Percentiles rank a stretch among this genome's conserved stretches.
phyloP scores from a whole-genome alignment of 2,329 filamentous ascomycete species.

The Colletotrichum tropicicola region DNA sequence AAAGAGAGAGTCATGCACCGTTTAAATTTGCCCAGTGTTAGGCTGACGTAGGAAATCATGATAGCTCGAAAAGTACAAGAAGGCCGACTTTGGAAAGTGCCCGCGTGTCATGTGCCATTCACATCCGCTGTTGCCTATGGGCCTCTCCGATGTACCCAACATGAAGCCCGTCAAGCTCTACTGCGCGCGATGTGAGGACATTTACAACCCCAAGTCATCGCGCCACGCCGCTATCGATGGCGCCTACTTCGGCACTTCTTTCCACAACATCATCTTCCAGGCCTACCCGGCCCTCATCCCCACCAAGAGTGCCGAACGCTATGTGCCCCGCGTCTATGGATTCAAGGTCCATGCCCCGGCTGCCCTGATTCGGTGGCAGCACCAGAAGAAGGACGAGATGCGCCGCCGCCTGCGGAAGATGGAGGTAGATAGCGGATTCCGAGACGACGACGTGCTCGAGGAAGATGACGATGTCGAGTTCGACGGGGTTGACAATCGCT shows the following conservation, averaged over 20 bases:
- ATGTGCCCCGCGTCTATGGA: slow-evolving; percentile 90
- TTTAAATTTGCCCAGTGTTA: background rate
- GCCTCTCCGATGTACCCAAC: slow-evolving; percentile 88
- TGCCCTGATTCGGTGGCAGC: slow-evolving; percentile 91
- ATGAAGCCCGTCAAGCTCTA: slow-evolving; percentile 95
- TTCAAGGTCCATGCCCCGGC: slow-evolving; percentile 95
- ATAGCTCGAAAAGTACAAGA: slow-evolving; percentile 98
- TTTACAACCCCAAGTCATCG: slow-evolving; percentile 98
- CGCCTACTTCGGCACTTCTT: slow-evolving; percentile 97
- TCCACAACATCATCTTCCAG: slow-evolving; percentile 99
- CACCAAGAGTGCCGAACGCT: slow-evolving; percentile 84
- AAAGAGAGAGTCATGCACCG: no score
- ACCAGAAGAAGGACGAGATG: slow-evolving; percentile 82
- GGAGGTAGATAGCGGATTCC: slow-evolving; percentile 82
- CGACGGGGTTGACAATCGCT: slow-evolving; percentile 45
- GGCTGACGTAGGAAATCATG: background rate
- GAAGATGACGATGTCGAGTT: slow-evolving; percentile 64
- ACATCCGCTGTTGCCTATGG: slow-evolving; percentile 94
- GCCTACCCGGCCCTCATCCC: slow-evolving; percentile 93
- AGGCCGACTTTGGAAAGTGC: slow-evolving; percentile 97
- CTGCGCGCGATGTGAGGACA: slow-evolving; percentile 96
- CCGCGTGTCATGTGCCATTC: slow-evolving; percentile 94
- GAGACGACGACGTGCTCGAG: slow-evolving; percentile 70
- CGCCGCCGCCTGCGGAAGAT: slow-evolving; percentile 76
- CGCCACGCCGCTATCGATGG: slow-evolving; percentile 96